Base-by-base conservation (phyloP, 2,329 filamentous ascomycete species). In the Exutisphaerella laricina region DNA sequence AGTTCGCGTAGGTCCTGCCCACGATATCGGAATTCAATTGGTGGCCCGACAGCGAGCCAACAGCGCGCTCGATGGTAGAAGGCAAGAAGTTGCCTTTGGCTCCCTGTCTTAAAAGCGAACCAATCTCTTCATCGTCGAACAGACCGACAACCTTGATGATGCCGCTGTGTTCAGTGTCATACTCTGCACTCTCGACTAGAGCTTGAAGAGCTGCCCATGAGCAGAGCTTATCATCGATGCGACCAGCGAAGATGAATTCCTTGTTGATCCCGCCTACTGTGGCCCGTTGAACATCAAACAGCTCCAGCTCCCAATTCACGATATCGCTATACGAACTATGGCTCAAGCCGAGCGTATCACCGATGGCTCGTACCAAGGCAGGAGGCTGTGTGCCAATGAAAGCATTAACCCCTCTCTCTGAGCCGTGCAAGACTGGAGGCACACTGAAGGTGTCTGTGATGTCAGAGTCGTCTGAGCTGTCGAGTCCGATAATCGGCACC, bases 201-300 rank as follows among this genome's bases (percentile, higher is more conserved):
- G 80, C 89, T 65, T 89, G 82, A 39, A 96, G 75, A 5, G 92
- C 90, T 5, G 88, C 80, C 82, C 88, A 97, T 22, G 86, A 94
- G 74, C 92, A 97, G 34, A 98, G 82, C 72, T 96, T 97, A 70
- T 98, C 92, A 63, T 98, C 92, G 54, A 97, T 92, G 41, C 92
- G 84, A 45, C 90, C 89, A 6, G 87, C 90, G 53, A 90, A 95
- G 67, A 98, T 94, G 64, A 98, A 84, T 57, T 97, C 90, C 63
- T 84, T 87, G 57, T 94, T 86, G 44, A 98, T 66, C 9, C 92
- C 92, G 53, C 86, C 83, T 13, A 88, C 77, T 29, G 83, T 80
- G 1, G 89, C 89, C 6, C 89, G 86, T 63, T 96, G 88, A 3
- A 79, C 78, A 66, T 97, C 92, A 62, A 84, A 98, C 22, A 98